Conservation (phyloP, 257 asterid species). For the Solanum paucissectum region DNA sequence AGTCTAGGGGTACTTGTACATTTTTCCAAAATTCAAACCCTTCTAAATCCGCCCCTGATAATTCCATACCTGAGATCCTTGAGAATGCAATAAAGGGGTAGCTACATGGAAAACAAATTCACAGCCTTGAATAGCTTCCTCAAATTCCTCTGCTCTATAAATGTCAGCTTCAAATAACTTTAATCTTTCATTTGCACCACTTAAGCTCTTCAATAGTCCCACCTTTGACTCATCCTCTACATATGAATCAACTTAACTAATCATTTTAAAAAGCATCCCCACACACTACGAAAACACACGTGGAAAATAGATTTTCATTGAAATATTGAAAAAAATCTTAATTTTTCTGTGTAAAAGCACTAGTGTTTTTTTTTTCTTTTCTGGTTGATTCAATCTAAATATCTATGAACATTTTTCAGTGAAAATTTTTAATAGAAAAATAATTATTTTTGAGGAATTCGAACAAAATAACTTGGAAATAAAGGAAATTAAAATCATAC, state of each 20-base stretch:
- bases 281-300: neutral
- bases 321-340: no score
- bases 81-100: constrained; percentile 36
- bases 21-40: no score
- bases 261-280: neutral
- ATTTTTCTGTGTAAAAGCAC: no score
- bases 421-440: no score
- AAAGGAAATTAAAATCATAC: neutral
- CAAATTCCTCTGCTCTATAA: constrained; percentile 38
- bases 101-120: constrained; percentile 52
- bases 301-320: neutral
- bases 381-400: no score
- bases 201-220: constrained; percentile 36
- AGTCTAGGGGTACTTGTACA: no score
- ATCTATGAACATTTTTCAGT: no score
- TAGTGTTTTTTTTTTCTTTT: no score
- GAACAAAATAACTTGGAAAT: neutral
- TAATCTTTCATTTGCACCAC: constrained; percentile 26
- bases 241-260: neutral
- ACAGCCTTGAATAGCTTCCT: constrained; percentile 42
- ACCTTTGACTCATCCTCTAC: constrained; percentile 51
- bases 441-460: no score
- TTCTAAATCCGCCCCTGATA: no score
- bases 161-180: constrained; percentile 53
- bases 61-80: constrained; percentile 12